Evolutionary conservation across 2,329 filamentous ascomycete species (phyloP), one percentile per base, ranked within the genome.

Genomic region (Thermothelomyces thermophilus): DNA sequence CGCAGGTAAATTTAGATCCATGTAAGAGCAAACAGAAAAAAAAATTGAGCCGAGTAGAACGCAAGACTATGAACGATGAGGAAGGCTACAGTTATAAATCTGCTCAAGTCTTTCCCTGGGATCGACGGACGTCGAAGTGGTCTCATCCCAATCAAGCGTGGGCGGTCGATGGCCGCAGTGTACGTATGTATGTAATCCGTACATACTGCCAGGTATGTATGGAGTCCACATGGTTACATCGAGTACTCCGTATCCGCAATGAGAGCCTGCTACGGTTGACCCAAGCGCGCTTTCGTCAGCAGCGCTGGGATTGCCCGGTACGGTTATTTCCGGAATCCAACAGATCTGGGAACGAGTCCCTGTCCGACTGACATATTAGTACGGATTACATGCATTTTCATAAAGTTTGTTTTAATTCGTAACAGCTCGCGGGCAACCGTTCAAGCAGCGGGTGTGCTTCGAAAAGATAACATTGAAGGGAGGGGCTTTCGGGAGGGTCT

Each of bases 241-340:
- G n/a, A n/a, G n/a, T n/a, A n/a, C n/a, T n/a, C n/a, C n/a, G 24
- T 26, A 26, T 26, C 24, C 24, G 9, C 34, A 41, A 22, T 39
- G 13, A 39, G 39, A 28, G 41, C 14, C 44, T 17, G 35, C n/a
- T 19, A 26, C 14, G 31, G 20, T n/a, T 43, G 41, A 20, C 34
- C 46, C 10, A 20, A 24, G 16, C 20, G 35, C 4, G 43, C 30
- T 46, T 36, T 22, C 35, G 46, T 42, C 31, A 43, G 28, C 40
- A 8, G 35, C 37, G 30, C 39, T 33, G 36, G 24, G 19, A 30
- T 36, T 48, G 26, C 41, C n/a, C 24, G 35, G 46, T 43, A 42
- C 48, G 46, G 43, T 45, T 46, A 55, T 52, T 48, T 44, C 53
- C 53, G 46, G 49, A 46, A 35, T 9, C 10, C 26, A 7, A 7